These are phyloP conservation scores for Schizothecium vesticola DNA, from an alignment of 495 filamentous ascomycete genomes.

Conservation along the genomic window DNA sequence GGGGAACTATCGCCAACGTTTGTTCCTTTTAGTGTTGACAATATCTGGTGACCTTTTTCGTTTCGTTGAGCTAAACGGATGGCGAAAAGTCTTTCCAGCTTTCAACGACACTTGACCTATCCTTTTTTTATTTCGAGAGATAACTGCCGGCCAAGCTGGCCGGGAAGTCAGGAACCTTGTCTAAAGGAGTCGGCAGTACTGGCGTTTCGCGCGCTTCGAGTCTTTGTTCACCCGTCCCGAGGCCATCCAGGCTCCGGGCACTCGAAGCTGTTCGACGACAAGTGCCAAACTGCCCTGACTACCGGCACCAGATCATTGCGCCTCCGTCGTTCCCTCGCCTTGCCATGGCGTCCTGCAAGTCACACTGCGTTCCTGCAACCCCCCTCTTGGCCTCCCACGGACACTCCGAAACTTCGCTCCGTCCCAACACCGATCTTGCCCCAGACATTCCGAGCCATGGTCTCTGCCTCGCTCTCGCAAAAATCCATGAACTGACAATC, in stretches of 20 bases:
- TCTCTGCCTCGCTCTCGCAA: not conserved
- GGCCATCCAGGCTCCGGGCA: not conserved
- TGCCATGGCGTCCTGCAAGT: not conserved
- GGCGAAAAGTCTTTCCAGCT: not conserved
- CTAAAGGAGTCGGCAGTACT: no score
- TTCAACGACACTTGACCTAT: not conserved
- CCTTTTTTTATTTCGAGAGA: not conserved
- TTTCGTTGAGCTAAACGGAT: no score
- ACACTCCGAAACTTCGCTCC: not conserved
- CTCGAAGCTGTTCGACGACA: not conserved
- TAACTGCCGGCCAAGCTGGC: no score
- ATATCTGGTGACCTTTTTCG: not conserved
- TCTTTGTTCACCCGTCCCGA: no score
- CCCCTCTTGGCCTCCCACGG: not conserved
- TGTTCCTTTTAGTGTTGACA: not conserved
- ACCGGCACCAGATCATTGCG: not conserved
- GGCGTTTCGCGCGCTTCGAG: not conserved
- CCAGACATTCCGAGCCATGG: not conserved
- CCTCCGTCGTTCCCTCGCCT: not conserved
- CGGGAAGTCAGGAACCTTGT: no score
- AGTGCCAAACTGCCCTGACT: not conserved
- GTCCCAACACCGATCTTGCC: not conserved
- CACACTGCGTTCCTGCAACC: not conserved
- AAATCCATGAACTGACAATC: not conserved
- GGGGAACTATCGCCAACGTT: not conserved